These are phyloP conservation scores for Dendrocalamus latiflorus DNA, from an alignment of 202 grass and related monocot genomes.

Conservation along the genomic window DNA sequence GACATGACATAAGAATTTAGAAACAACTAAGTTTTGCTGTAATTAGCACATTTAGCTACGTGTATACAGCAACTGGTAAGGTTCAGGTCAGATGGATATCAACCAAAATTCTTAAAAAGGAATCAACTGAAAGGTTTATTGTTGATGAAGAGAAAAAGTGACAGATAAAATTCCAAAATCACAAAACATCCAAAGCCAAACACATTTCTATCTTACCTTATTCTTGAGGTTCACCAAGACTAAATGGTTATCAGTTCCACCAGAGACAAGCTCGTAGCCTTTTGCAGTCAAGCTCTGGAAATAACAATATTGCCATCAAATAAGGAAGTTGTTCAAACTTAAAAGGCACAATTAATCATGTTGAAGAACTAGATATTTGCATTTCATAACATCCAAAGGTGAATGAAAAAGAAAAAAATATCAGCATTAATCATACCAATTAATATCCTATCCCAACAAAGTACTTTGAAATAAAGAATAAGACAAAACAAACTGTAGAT, in stretches of 20 bases:
- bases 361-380: constrained; percentile 9
- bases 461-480: not conserved
- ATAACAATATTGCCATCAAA: constrained; percentile 26
- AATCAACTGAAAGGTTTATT: not conserved
- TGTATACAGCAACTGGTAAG: constrained; percentile 9
- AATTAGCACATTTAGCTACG: constrained; percentile 17
- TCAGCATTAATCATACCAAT: not conserved
- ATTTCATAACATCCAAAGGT: constrained; percentile 17
- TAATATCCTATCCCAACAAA: not conserved
- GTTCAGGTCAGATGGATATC: not conserved
- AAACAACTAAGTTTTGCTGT: not conserved
- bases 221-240: constrained; percentile 97
- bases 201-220: constrained; percentile 56
- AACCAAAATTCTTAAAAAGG: not conserved
- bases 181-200: not conserved
- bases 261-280: constrained; percentile 97
- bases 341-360: constrained; percentile 22
- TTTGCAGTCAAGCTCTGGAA: constrained; percentile 58
- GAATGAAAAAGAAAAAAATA: constrained; percentile 7
- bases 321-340: constrained; percentile 14
- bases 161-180: not conserved
- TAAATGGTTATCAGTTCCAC: constrained; percentile 98
- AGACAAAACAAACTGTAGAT: not conserved
- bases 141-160: not conserved
- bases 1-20: constrained; percentile 13